Base-by-base conservation (phyloP, 371 early-diverging fungal genomes). In the Lichtheimia ramosa region DNA sequence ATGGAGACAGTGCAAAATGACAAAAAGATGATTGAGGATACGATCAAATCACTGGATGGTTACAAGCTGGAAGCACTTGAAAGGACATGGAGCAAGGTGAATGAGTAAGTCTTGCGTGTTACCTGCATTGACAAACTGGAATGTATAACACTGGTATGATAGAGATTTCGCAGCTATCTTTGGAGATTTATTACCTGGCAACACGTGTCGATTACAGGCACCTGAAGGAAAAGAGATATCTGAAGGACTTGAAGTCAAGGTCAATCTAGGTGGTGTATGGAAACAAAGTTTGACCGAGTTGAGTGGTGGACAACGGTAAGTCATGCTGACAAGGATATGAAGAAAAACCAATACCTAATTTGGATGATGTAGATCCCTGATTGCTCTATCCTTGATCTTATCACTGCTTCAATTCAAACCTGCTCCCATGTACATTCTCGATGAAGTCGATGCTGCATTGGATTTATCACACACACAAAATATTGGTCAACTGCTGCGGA, bases 391-490 rank as follows among this genome's bases (percentile, higher is more conserved):
- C 3, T 74, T 99, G 53, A 99, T 99, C 59, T 84, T 99, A 52
- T 89, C 99, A 14, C 83, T 99, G 46, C 85, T 99, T 14, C 97
- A 97, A 77, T 99, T 96, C 77, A 99, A 97, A 71, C 99, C 99
- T 4, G 99, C 99, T 0, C 99, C 99, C 3, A 98, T 99, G 96
- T 99, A 99, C 77, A 97, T 99, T 75, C 83, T 99, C 50, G 99
- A 99, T 81, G 99, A 99, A 76, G 95, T 99, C 1, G 99, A 99
- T 81, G 95, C 99, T 3, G 99, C 99, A 2, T 84, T 99, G 46
- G 99, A 99, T 85, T 77, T 97, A 41, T 94, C 92, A 4, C 99
- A 99, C 70, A 99, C 99, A 5, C 99, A 99, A 70, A 96, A 97
- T 62, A 99, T 99, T 73, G 99, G 99, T 2, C 93, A 94, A 61